Conservation (phyloP, 2,329 filamentous ascomycete genomes). For the Ophiostoma sp. region DNA sequence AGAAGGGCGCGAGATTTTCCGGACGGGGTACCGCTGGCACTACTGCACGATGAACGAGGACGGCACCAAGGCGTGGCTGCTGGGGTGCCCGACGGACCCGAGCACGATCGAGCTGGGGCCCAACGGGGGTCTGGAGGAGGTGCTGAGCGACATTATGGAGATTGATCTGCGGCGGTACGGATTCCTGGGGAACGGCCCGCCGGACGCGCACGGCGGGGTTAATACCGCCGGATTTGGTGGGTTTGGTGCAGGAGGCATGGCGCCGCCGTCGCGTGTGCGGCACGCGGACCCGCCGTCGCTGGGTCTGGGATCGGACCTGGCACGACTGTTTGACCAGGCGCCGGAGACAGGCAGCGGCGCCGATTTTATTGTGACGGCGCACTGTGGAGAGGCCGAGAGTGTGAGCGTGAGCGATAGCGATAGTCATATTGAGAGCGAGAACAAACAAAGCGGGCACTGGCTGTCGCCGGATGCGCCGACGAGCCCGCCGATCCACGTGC, state of each 20-base stretch:
- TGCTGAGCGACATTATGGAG: slow-evolving; percentile 88
- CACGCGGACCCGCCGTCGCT: slow-evolving; percentile 53
- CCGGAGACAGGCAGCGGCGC: slow-evolving; percentile 80
- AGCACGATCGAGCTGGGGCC: slow-evolving; percentile 59
- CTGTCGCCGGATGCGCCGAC: slow-evolving; percentile 58
- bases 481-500: slow-evolving; percentile 84
- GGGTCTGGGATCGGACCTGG: slow-evolving; percentile 77
- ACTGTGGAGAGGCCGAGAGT: slow-evolving; percentile 50
- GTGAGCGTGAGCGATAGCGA: neutral
- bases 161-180: slow-evolving; percentile 90
- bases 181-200: slow-evolving; percentile 73
- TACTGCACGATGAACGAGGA: slow-evolving; percentile 96
- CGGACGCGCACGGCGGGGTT: slow-evolving; percentile 37
- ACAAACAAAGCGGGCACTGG: slow-evolving; percentile 39
- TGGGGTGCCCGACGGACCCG: slow-evolving; percentile 81
- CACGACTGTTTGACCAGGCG: slow-evolving; percentile 77
- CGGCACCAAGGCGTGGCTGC: slow-evolving; percentile 90
- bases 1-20: slow-evolving; percentile 90
- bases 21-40: slow-evolving; percentile 89
- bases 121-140: slow-evolving; percentile 71
- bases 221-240: slow-evolving; percentile 33
- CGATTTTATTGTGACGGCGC: slow-evolving; percentile 86
- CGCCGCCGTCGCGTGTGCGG: slow-evolving; percentile 45
- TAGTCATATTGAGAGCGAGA: neutral
- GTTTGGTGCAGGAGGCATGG: slow-evolving; percentile 24